A percentile compares a stretch with the other conserved stretches of the same genome.
These are phyloP conservation scores for Eleusine coracana DNA, from an alignment of 176 grass and related monocot species.

Conservation along the genomic window DNA sequence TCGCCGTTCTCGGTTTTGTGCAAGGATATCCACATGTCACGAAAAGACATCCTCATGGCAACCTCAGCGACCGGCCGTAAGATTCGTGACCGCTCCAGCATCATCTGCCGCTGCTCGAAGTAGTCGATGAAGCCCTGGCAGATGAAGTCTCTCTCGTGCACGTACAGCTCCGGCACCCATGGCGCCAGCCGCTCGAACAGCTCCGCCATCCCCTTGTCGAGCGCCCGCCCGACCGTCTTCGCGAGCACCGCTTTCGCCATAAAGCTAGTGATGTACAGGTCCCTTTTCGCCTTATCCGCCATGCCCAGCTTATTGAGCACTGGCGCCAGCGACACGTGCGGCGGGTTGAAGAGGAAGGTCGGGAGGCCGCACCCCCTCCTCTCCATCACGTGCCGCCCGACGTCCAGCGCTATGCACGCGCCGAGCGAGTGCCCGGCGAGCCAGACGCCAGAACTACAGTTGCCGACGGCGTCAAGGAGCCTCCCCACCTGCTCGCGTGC, in stretches of 20 bases:
- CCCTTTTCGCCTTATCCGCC: neutral
- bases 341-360: conserved; percentile 23
- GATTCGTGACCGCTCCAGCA: conserved; percentile 11
- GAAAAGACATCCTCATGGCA: neutral
- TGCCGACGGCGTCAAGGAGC: neutral
- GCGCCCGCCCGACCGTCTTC: neutral
- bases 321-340: neutral
- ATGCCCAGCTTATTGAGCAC: neutral
- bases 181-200: neutral
- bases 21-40: neutral
- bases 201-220: neutral
- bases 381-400: neutral
- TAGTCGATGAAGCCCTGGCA: conserved; percentile 40
- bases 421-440: conserved; percentile 38
- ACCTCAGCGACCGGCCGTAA: neutral
- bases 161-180: conserved; percentile 18
- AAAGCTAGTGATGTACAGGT: neutral
- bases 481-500: neutral
- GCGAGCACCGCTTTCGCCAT: neutral
- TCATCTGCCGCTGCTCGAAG: conserved; percentile 30
- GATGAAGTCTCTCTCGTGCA: neutral
- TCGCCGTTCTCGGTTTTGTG: neutral
- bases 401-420: conserved; percentile 8
- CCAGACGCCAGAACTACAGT: neutral
- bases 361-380: neutral